Conservation (phyloP, 306 rosid species). For the Erythrophleum fordii region DNA sequence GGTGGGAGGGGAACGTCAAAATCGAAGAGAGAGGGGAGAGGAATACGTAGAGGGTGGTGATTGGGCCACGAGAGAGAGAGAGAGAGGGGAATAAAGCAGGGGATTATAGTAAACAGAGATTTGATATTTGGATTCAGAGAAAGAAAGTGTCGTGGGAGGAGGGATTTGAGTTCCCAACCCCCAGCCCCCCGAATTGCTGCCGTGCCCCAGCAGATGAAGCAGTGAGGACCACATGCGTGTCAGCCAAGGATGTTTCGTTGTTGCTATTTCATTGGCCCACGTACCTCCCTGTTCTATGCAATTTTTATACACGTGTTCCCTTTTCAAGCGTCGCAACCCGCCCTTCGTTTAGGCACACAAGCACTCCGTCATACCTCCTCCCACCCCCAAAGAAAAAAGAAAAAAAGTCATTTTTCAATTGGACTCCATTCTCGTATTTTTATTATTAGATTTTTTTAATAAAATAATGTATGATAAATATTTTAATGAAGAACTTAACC, state of each 20-base stretch:
- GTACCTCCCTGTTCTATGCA: slow-evolving; percentile 4
- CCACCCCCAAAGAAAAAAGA: too few relatives aligned
- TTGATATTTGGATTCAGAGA: too few relatives aligned
- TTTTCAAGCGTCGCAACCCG: background rate
- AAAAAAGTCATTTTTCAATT: too few relatives aligned
- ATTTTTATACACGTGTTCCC: slow-evolving; percentile 39
- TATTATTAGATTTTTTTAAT: too few relatives aligned
- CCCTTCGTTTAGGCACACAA: slow-evolving; percentile 9
- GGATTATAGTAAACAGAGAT: too few relatives aligned
- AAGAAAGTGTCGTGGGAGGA: too few relatives aligned
- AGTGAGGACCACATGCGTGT: slow-evolving; percentile 46
- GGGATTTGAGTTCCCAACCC: too few relatives aligned
- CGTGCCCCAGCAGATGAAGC: background rate
- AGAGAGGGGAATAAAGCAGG: slow-evolving; percentile 12
- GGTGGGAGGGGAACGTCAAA: slow-evolving; percentile 25
- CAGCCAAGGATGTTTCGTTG: slow-evolving; percentile 42
- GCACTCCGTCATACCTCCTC: background rate
- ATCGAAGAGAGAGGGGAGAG: background rate
- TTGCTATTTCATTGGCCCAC: slow-evolving; percentile 36
- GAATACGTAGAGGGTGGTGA: slow-evolving; percentile 38
- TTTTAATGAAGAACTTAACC: too few relatives aligned
- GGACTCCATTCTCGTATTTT: too few relatives aligned
- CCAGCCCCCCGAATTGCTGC: background rate
- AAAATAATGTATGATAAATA: too few relatives aligned
- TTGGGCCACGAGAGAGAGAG: slow-evolving; percentile 49